Conservation (phyloP, 2,329 filamentous ascomycete species). For the Anisogramma anomala region DNA sequence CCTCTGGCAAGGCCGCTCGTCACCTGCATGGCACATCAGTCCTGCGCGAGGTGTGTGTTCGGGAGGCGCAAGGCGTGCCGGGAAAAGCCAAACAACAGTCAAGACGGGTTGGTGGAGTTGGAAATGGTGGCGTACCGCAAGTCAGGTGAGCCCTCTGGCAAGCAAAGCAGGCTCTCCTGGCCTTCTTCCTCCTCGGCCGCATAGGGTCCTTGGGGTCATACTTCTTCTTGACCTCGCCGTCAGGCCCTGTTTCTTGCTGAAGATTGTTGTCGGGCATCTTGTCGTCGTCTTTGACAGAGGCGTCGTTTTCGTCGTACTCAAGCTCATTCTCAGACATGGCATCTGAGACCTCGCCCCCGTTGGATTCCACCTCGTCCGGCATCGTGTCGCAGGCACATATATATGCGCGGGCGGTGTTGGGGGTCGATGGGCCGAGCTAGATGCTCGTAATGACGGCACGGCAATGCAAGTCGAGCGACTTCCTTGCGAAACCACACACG, state of each 20-base stretch:
- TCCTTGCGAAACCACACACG: constrained; percentile 15
- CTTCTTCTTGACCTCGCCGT: constrained; percentile 52
- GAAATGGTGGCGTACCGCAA: constrained; percentile 63
- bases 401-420: constrained; percentile 15
- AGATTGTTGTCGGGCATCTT: constrained; percentile 40
- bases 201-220: constrained; percentile 79
- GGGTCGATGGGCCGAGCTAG: constrained; percentile 9
- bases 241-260: constrained; percentile 31
- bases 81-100: constrained; percentile 3
- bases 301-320: constrained; percentile 39
- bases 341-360: constrained; percentile 45
- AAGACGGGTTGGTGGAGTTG: constrained; percentile 13
- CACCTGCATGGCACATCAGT: constrained; percentile 47
- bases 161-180: constrained; percentile 85
- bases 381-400: constrained; percentile 46
- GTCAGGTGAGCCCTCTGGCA: constrained; percentile 96
- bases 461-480: constrained; percentile 21
- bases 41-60: neutral
- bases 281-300: constrained; percentile 35
- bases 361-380: constrained; percentile 42
- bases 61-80: neutral
- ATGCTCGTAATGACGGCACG: constrained; percentile 21
- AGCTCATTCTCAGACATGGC: constrained; percentile 48
- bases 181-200: constrained; percentile 88
- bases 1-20: constrained; percentile 85